A percentile compares a stretch with the other conserved stretches of the same genome.
phyloP scores from a whole-genome alignment of 805 yeast species.

The Kodamaea nitidulidarum region DNA sequence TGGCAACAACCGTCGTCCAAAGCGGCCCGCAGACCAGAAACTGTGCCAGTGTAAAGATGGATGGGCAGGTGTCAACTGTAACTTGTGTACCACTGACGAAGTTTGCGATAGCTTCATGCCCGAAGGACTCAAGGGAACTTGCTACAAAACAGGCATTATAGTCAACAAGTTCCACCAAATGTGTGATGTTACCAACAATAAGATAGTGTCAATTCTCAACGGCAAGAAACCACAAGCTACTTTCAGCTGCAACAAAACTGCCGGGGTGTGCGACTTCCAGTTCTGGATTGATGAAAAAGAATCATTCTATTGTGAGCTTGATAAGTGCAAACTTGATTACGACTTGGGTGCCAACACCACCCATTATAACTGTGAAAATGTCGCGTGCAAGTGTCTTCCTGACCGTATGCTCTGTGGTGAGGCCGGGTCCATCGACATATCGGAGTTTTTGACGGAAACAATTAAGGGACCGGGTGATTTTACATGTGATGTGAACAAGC shows the following conservation, averaged over 20 bases:
- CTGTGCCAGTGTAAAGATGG: slow-evolving; percentile 76
- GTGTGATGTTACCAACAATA: slow-evolving; percentile 91
- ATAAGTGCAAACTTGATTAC: slow-evolving; percentile 65
- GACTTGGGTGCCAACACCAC: slow-evolving; percentile 63
- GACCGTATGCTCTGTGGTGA: slow-evolving; percentile 93
- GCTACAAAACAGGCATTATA: slow-evolving; percentile 80
- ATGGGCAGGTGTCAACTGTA: slow-evolving; percentile 95
- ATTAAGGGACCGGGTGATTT: slow-evolving; percentile 93
- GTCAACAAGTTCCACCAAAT: slow-evolving; percentile 80
- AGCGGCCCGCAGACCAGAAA: slow-evolving; percentile 44
- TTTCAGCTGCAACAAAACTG: slow-evolving; percentile 74
- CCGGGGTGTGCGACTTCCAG: slow-evolving; percentile 76
- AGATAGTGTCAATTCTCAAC: slow-evolving; percentile 72
- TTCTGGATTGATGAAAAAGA: slow-evolving; percentile 93
- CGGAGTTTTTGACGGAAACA: slow-evolving; percentile 86
- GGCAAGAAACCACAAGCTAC: slow-evolving; percentile 90
- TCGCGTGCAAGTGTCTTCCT: slow-evolving; percentile 86
- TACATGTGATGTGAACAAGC: slow-evolving; percentile 62
- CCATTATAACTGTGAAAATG: slow-evolving; percentile 70
- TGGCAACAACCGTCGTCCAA: slow-evolving; percentile 60
- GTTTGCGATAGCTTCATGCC: slow-evolving; percentile 89
- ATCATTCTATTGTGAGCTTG: slow-evolving; percentile 83
- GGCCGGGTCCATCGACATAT: slow-evolving; percentile 88
- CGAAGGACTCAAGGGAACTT: slow-evolving; percentile 77
- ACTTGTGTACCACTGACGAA: slow-evolving; percentile 66